A percentile compares a stretch with the other conserved stretches of the same genome.
Conservation (phyloP, 805 yeast species). For the Wickerhamomyces tratensis region DNA sequence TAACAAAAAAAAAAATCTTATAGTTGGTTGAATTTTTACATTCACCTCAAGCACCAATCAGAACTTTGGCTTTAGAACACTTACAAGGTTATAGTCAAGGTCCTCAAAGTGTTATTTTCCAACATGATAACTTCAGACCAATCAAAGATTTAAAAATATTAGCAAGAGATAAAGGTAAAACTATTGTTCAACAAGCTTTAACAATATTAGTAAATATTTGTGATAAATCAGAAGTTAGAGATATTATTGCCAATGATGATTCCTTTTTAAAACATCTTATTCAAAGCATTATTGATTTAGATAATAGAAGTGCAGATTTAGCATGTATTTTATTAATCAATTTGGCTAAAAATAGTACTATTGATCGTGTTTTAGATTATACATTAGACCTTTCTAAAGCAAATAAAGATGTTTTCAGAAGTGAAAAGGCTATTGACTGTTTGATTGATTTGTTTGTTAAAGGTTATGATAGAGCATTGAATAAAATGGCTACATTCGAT, state of each 20-base stretch:
- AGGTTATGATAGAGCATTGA: slow-evolving; percentile 65
- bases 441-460: slow-evolving; percentile 84
- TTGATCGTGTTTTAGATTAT: slow-evolving; percentile 40
- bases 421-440: slow-evolving; percentile 58
- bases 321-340: slow-evolving; percentile 80
- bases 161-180: slow-evolving; percentile 41
- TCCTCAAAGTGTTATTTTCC: slow-evolving; percentile 54
- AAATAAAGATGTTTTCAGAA: slow-evolving; percentile 44
- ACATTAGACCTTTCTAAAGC: slow-evolving; percentile 22
- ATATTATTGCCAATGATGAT: slow-evolving; percentile 54
- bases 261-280: slow-evolving; percentile 41
- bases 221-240: slow-evolving; percentile 57
- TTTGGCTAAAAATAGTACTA: slow-evolving; percentile 66
- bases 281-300: slow-evolving; percentile 39
- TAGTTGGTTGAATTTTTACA: slow-evolving; percentile 72
- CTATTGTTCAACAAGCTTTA: slow-evolving; percentile 53
- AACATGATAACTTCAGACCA: slow-evolving; percentile 59
- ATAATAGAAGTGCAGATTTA: slow-evolving; percentile 65
- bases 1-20: slow-evolving; percentile 1
- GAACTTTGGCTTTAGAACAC: slow-evolving; percentile 78
- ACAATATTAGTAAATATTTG: slow-evolving; percentile 80
- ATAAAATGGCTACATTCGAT: slow-evolving; percentile 67
- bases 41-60: slow-evolving; percentile 68
- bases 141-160: slow-evolving; percentile 61
- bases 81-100: slow-evolving; percentile 76